These are phyloP conservation scores for Hericium coralloides DNA, from an alignment of 768 basidiomycete genomes.

Conservation along the genomic window DNA sequence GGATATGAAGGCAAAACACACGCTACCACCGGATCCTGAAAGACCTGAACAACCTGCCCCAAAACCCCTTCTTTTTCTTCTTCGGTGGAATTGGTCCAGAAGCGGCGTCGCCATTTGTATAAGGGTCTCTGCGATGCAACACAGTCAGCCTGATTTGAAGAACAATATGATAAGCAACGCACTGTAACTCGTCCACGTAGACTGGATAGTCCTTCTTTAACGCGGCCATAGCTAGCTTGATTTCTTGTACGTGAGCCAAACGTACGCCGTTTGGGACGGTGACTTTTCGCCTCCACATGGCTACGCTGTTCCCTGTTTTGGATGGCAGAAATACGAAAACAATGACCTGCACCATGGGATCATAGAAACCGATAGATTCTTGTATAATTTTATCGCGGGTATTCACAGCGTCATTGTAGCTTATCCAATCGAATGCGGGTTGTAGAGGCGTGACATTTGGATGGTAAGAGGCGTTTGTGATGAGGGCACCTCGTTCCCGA, in stretches of 20 bases:
- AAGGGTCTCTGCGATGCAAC: no score
- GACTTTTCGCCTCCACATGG: conserved; percentile 16
- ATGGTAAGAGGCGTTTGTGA: conserved; percentile 12
- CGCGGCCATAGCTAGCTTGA: conserved; percentile 11
- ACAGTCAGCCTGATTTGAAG: background rate
- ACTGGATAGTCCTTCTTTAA: conserved; percentile 12
- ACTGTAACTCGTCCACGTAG: conserved; percentile 10
- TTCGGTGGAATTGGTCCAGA: background rate
- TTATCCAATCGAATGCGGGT: conserved; percentile 13
- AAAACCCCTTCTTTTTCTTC: conserved; percentile 15
- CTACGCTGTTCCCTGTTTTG: conserved; percentile 15
- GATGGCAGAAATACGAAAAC: conserved; percentile 16
- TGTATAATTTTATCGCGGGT: conserved; percentile 14
- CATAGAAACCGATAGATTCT: conserved; percentile 15
- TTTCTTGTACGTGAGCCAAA: conserved; percentile 6
- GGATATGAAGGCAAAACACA: no score
- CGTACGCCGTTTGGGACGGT: conserved; percentile 9
- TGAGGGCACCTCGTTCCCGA: conserved; percentile 13
- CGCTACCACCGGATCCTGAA: conserved; percentile 12
- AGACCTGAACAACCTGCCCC: conserved; percentile 10
- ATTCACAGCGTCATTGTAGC: conserved; percentile 8
- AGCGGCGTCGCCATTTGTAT: no score
- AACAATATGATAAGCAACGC: background rate
- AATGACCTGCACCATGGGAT: conserved; percentile 8
- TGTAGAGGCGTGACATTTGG: background rate